phyloP scores from a whole-genome alignment of 805 yeast species.

The Kazachstania viticola region DNA sequence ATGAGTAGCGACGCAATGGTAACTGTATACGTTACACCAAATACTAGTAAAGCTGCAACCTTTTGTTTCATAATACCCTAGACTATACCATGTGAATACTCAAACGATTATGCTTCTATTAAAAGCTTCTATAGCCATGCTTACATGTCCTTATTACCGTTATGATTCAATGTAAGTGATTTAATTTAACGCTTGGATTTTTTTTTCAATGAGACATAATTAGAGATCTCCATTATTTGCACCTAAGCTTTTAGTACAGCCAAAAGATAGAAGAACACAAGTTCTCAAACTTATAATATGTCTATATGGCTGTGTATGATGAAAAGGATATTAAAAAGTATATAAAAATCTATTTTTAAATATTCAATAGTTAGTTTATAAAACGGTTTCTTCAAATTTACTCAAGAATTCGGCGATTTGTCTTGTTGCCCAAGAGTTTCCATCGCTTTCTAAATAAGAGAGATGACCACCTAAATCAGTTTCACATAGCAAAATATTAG shows the following conservation, averaged over 20 bases:
- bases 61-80: conserved; percentile 17
- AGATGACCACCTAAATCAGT: conserved; percentile 69
- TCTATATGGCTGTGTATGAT: no score
- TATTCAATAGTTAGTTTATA: conserved; percentile 1
- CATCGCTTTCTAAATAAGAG: conserved; percentile 35
- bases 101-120: no score
- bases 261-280: no score
- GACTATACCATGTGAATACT: no score
- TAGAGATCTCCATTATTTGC: no score
- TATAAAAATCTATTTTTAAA: neutral
- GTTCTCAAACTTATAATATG: no score
- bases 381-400: conserved; percentile 25
- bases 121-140: no score
- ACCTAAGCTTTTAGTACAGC: no score
- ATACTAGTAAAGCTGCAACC: conserved; percentile 8
- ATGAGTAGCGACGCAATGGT: conserved; percentile 5
- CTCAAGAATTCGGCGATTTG: conserved; percentile 31
- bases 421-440: conserved; percentile 38
- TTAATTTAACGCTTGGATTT: no score
- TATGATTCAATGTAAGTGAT: no score
- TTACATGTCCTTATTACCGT: no score
- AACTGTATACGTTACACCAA: conserved; percentile 13
- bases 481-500: conserved; percentile 43
- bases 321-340: neutral
- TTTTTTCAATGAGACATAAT: no score